A percentile compares a stretch with the other conserved stretches of the same genome.
These are phyloP conservation scores for Fusarium bulbicola DNA, from an alignment of 2,329 filamentous ascomycete genomes.

Conservation along the genomic window DNA sequence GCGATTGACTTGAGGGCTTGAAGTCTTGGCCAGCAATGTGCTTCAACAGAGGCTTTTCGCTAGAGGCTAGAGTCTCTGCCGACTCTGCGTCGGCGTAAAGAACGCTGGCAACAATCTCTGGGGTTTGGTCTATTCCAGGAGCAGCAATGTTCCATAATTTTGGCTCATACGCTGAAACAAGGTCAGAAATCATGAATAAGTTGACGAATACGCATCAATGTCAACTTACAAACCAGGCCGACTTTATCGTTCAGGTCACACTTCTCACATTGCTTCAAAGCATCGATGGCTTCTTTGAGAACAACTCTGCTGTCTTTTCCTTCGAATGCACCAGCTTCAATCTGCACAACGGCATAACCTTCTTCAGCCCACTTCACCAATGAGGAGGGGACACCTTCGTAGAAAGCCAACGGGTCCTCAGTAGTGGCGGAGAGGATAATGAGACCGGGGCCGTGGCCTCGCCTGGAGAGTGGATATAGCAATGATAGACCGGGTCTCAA, in stretches of 20 bases:
- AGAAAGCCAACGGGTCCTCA: conserved; percentile 29
- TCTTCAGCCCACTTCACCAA: conserved; percentile 77
- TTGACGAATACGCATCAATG: no score
- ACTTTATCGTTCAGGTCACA: conserved; percentile 46
- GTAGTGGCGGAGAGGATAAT: conserved; percentile 43
- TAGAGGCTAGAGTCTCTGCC: background rate
- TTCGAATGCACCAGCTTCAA: background rate
- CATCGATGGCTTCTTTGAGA: conserved; percentile 34
- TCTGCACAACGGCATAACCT: conserved; percentile 65
- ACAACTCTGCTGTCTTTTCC: conserved; percentile 16
- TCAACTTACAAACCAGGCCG: background rate
- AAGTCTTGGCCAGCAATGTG: background rate
- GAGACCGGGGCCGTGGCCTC: conserved; percentile 50
- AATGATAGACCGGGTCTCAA: conserved; percentile 38
- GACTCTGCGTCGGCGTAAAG: background rate
- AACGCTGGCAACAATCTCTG: background rate
- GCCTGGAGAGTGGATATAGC: conserved; percentile 48
- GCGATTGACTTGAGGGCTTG: background rate
- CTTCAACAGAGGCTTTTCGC: background rate
- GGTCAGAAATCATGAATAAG: background rate
- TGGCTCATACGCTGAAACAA: background rate
- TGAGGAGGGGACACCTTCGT: conserved; percentile 59
- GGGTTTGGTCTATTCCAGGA: background rate
- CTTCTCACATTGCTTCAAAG: conserved; percentile 33
- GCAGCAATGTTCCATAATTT: background rate